Evolutionary conservation across 1,139 yeast species (phyloP).

Genomic region (Citeromyces siamensis): DNA sequence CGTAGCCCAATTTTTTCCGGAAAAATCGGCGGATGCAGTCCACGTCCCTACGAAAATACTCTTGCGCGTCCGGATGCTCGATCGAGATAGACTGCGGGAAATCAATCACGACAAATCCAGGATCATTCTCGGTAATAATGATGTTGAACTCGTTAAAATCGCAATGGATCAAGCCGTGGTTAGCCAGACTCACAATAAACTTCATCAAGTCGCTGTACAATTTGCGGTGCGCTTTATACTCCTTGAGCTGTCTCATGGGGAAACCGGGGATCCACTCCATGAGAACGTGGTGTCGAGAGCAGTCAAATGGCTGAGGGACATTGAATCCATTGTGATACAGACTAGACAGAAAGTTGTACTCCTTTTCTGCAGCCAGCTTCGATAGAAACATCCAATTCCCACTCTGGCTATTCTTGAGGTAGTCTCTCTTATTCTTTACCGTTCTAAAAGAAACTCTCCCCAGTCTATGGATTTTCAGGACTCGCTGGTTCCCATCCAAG

Average conservation of each 20-base stretch:
- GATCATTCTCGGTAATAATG: slow-evolving; percentile 54
- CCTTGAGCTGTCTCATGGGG: slow-evolving; percentile 75
- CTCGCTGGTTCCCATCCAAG: slow-evolving; percentile 48
- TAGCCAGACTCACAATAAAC: slow-evolving; percentile 73
- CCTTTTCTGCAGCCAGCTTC: slow-evolving; percentile 83
- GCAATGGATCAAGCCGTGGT: slow-evolving; percentile 89
- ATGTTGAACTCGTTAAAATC: slow-evolving; percentile 96
- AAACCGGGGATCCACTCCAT: slow-evolving; percentile 88
- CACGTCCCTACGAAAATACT: slow-evolving; percentile 84
- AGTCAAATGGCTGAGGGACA: slow-evolving; percentile 85
- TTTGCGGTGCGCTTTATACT: slow-evolving; percentile 53
- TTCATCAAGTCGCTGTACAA: slow-evolving; percentile 79
- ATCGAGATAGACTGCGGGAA: slow-evolving; percentile 97
- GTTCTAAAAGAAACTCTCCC: slow-evolving; percentile 92
- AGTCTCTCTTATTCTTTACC: slow-evolving; percentile 89
- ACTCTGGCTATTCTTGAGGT: slow-evolving; percentile 49
- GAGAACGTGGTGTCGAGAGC: slow-evolving; percentile 81
- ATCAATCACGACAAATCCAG: slow-evolving; percentile 81
- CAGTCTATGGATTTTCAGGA: slow-evolving; percentile 79
- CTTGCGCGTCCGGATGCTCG: slow-evolving; percentile 80
- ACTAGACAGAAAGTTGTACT: slow-evolving; percentile 75
- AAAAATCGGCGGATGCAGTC: slow-evolving; percentile 80
- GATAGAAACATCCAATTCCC: slow-evolving; percentile 89
- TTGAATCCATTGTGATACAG: slow-evolving; percentile 63
- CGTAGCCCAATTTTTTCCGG: slow-evolving; percentile 62